These are phyloP conservation scores for Trichoderma gamsii DNA, from an alignment of 495 filamentous ascomycete species.

Conservation along the genomic window DNA sequence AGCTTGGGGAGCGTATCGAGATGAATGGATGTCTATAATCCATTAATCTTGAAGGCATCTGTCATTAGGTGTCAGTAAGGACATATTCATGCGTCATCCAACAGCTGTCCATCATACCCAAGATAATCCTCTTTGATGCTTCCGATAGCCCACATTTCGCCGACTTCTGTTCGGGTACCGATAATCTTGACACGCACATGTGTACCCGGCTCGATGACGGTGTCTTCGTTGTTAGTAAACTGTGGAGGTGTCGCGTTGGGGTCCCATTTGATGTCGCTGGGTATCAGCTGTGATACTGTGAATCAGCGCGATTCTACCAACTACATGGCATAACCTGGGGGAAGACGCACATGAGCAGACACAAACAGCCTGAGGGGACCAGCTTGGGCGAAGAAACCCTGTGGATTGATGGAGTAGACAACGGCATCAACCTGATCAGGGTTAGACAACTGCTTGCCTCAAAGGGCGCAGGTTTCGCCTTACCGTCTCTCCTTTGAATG, in stretches of 20 bases:
- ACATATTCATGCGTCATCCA: background rate
- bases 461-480: slow-evolving; percentile 15
- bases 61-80: background rate
- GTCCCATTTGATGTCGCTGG: slow-evolving; percentile 86
- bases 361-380: slow-evolving; percentile 88
- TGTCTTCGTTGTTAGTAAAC: slow-evolving; percentile 80
- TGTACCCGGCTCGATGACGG: slow-evolving; percentile 87
- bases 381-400: slow-evolving; percentile 87
- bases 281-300: slow-evolving; percentile 63
- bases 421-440: slow-evolving; percentile 75
- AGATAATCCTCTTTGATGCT: slow-evolving; percentile 86
- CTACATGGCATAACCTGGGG: slow-evolving; percentile 16
- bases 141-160: slow-evolving; percentile 90
- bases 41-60: slow-evolving; percentile 11
- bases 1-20: background rate
- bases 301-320: slow-evolving; percentile 22
- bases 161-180: slow-evolving; percentile 84
- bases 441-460: slow-evolving; percentile 13
- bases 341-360: slow-evolving; percentile 64
- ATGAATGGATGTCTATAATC: slow-evolving; percentile 3
- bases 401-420: slow-evolving; percentile 79
- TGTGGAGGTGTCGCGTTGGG: slow-evolving; percentile 81
- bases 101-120: slow-evolving; percentile 32
- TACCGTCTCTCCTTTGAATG: slow-evolving; percentile 95
- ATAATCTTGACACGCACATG: slow-evolving; percentile 91